Evolutionary conservation across 306 rosid species (phyloP).

Genomic region (Cicer arietinum): DNA sequence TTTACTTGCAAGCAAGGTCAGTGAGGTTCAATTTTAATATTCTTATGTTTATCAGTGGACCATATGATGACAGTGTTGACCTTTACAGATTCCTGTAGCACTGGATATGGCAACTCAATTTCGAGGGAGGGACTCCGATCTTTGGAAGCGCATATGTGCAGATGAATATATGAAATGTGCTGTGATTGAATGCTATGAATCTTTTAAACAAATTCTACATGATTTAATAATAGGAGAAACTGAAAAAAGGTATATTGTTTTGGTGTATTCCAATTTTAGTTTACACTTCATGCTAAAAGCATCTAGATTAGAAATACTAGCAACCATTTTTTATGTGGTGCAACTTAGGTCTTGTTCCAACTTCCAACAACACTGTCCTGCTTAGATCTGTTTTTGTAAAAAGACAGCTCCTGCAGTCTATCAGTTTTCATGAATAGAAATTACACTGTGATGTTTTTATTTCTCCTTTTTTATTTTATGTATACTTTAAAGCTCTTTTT

Average conservation of each 20-base stretch:
- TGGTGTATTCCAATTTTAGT: slow-evolving; percentile 33
- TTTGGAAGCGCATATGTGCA: slow-evolving; percentile 94
- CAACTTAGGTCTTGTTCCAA: slow-evolving; percentile 3
- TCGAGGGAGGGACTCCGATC: slow-evolving; percentile 82
- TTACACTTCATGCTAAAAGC: slow-evolving; percentile 36
- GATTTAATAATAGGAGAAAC: slow-evolving; percentile 79
- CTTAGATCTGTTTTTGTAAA: slow-evolving; percentile 29
- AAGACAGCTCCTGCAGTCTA: slow-evolving; percentile 12
- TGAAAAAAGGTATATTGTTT: slow-evolving; percentile 73
- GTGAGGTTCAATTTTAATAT: slow-evolving; percentile 38
- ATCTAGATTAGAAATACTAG: slow-evolving; percentile 29
- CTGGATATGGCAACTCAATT: slow-evolving; percentile 95
- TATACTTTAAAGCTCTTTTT: slow-evolving; percentile 31
- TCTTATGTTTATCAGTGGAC: slow-evolving; percentile 33
- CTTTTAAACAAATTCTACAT: slow-evolving; percentile 74
- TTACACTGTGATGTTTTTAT: not conserved
- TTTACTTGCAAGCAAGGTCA: slow-evolving; percentile 95
- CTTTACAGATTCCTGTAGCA: slow-evolving; percentile 87
- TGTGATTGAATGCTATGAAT: slow-evolving; percentile 92
- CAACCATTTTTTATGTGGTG: not conserved
- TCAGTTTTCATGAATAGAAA: slow-evolving; percentile 24
- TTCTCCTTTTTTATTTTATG: slow-evolving; percentile 13
- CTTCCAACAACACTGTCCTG: slow-evolving; percentile 8
- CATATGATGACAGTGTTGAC: slow-evolving; percentile 50
- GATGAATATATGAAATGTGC: slow-evolving; percentile 98